Evolutionary conservation across 1,284 basidiomycete genomes (phyloP).

Genomic region (Microstroma glucosiphilum): DNA sequence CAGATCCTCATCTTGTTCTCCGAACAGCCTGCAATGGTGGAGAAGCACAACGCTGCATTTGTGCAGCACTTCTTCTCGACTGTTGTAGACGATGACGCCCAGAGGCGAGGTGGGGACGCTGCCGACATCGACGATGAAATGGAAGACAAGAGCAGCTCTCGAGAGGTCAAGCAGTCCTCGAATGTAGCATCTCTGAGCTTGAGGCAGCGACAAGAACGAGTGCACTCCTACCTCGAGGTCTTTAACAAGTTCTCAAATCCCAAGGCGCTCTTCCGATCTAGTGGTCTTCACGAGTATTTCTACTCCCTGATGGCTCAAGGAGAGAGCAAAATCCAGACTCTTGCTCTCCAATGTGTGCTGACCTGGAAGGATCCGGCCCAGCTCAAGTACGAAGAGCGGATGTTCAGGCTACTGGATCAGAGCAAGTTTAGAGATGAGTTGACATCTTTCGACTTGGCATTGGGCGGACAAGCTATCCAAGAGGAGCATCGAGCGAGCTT

Average conservation of each 20-base stretch:
- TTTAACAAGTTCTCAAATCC: conserved; percentile 87
- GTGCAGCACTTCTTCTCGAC: conserved; percentile 34
- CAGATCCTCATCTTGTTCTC: conserved; percentile 37
- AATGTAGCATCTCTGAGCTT: conserved; percentile 15
- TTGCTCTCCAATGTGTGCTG: conserved; percentile 72
- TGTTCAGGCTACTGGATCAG: conserved; percentile 73
- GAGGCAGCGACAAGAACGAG: conserved; percentile 30
- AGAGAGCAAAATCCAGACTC: conserved; percentile 69
- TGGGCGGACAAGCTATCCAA: conserved; percentile 58
- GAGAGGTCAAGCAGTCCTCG: not conserved
- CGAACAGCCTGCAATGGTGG: conserved; percentile 24
- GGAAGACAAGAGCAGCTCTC: not conserved
- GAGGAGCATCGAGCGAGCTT: conserved; percentile 63
- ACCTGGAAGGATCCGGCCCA: conserved; percentile 75
- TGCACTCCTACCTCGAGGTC: conserved; percentile 64
- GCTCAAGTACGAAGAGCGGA: conserved; percentile 62
- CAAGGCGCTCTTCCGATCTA: conserved; percentile 70
- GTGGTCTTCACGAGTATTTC: conserved; percentile 66
- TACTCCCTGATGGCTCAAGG: conserved; percentile 74
- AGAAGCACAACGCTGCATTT: conserved; percentile 35
- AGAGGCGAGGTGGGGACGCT: conserved; percentile 22
- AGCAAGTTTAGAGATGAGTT: conserved; percentile 84
- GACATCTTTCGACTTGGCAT: conserved; percentile 57
- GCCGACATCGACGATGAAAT: conserved; percentile 12
- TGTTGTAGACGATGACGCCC: conserved; percentile 22